phyloP scores from a whole-genome alignment of 768 basidiomycete species.

The Mycena capillaripes region DNA sequence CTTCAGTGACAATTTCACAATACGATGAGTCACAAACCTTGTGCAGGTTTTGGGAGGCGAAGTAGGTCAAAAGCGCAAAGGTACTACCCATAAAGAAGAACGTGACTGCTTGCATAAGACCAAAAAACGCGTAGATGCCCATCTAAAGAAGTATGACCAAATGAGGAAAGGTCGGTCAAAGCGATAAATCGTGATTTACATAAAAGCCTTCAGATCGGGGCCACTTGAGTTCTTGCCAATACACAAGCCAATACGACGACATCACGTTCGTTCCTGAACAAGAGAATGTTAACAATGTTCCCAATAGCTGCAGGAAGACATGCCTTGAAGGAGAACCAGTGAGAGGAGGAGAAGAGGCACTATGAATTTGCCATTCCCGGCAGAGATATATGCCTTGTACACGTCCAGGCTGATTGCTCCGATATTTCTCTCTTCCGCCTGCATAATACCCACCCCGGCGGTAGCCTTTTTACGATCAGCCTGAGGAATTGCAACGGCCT shows the following conservation, averaged over 20 bases:
- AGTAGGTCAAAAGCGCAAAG: slow-evolving; percentile 81
- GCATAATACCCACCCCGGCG: slow-evolving; percentile 76
- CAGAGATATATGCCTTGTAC: slow-evolving; percentile 74
- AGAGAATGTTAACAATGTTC: too few species aligned
- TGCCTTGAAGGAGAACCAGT: slow-evolving; percentile 75
- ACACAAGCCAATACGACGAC: slow-evolving; percentile 87
- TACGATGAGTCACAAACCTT: slow-evolving; percentile 50
- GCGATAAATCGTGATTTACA: slow-evolving; percentile 56
- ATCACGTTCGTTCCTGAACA: slow-evolving; percentile 54
- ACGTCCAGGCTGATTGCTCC: slow-evolving; percentile 73
- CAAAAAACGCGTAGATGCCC: slow-evolving; percentile 84
- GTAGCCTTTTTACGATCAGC: slow-evolving; percentile 54
- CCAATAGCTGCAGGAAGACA: too few species aligned
- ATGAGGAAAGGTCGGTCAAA: slow-evolving; percentile 5
- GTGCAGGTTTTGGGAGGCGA: slow-evolving; percentile 81
- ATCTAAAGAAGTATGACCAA: slow-evolving; percentile 62
- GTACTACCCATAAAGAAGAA: slow-evolving; percentile 77
- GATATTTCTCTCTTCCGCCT: slow-evolving; percentile 85
- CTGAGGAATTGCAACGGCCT: slow-evolving; percentile 47
- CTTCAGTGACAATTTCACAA: background rate
- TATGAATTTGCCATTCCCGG: slow-evolving; percentile 76
- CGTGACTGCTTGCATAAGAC: slow-evolving; percentile 73
- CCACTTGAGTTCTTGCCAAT: slow-evolving; percentile 87
- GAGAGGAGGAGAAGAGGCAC: slow-evolving; percentile 76
- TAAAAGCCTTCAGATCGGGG: slow-evolving; percentile 75